Conservation (phyloP, 768 basidiomycete genomes). For the Crucibulum laeve region DNA sequence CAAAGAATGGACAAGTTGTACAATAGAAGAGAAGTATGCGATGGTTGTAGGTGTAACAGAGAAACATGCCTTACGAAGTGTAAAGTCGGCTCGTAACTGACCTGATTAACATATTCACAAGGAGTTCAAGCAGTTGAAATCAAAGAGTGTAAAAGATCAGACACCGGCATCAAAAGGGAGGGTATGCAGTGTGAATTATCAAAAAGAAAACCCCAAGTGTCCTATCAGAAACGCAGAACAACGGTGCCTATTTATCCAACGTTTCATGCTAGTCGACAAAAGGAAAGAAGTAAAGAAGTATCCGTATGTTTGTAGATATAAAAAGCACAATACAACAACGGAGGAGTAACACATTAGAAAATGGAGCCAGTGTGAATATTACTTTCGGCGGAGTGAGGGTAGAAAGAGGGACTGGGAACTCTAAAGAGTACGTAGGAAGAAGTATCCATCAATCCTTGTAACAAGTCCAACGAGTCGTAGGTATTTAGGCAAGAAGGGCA, state of each 20-base stretch:
- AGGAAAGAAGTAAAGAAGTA: no score
- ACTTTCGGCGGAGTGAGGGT: neutral
- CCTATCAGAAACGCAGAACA: neutral
- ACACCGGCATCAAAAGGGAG: neutral
- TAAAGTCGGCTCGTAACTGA: no score
- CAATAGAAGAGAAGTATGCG: no score
- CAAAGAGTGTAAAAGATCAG: neutral
- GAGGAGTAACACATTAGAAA: no score
- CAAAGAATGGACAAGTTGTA: no score
- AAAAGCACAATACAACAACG: neutral
- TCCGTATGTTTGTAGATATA: no score
- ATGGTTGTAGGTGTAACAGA: no score
- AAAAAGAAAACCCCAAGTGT: neutral
- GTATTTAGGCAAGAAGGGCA: slow-evolving; percentile 35
- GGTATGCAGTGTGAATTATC: neutral
- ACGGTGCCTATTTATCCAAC: neutral
- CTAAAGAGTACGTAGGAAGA: slow-evolving; percentile 10
- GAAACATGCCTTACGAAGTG: no score
- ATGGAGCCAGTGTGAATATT: neutral
- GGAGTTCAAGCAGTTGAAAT: no score
- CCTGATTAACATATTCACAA: no score
- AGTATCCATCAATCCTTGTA: slow-evolving; percentile 7
- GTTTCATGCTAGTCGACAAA: no score
- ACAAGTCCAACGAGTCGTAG: neutral
- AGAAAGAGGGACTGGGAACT: slow-evolving; percentile 2